Evolutionary conservation across 2,329 filamentous ascomycete genomes (phyloP), one percentile per base, ranked within the genome.

Genomic region (Hymenoscyphus scutula): DNA sequence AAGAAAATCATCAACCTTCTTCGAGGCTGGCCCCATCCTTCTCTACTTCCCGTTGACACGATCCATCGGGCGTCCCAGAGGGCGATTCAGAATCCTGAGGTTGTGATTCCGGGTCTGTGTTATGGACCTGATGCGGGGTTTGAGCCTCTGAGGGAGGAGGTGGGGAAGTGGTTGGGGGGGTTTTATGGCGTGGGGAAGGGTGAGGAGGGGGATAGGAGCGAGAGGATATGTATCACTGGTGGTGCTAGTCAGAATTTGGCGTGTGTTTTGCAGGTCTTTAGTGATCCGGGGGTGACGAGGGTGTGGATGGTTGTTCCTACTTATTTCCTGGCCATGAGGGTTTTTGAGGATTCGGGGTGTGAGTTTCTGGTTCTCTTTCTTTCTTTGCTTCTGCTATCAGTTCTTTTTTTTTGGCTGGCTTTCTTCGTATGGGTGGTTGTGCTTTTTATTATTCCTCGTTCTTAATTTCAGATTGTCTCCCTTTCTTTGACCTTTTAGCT

Each of bases 161-260:
- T 97, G 37, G 88, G 91, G 3, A 72, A 76, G 45, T 97, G 91
- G 90, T 79, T 97, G 48, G 82, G 80, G 0, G 88, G 88, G 0
- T 74, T 72, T 48, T 73, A 70, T 45, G 74, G 77, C 11, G 51
- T 25, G 34, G 32, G 91, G n/a, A n/a, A n/a, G n/a, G n/a, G n/a
- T n/a, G n/a, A n/a, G 2, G 72, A 76, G 45, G 97, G 91, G 89
- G 79, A 97, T 45, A 32, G 25, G 13, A 82, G 80, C 0, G 88
- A 88, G 0, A 82, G 91, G 34, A 88, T 97, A 60, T 90, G 88
- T 72, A 88, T 97, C 73, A 91, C 90, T 0, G 92, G 92, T 53
- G 93, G 93, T 17, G 93, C 93, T 2, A 91, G 87, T 67, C 92
- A 96, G 79, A 92, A 88, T 72, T 75, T 96, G 2, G 91, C 89